Evolutionary conservation across 208 protist genomes (phyloP), one percentile per base, ranked within the genome.

Genomic region (Vickermania spadyakhi): DNA sequence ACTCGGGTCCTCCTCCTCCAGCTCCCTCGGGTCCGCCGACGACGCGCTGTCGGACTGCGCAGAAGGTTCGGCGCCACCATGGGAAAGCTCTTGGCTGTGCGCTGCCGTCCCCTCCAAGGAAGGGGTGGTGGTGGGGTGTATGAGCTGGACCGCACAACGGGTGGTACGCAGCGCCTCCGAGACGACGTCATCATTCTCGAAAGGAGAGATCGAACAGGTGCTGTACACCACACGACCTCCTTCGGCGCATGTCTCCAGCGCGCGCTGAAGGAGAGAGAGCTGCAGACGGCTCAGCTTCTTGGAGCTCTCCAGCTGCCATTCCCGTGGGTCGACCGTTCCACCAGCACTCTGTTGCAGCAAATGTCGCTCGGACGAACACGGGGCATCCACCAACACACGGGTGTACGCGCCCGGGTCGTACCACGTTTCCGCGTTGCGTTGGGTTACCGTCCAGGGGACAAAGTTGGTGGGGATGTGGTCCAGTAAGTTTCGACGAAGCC

Each of bases 361-460:
- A 29, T 94, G 93, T 26, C 93, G 90, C 70, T 98, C 93, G 4
- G 81, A 91, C 18, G 73, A 88, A 76, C 96, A 98, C 23, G 91
- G 92, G 31, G 92, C 91, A 55, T 98, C 94, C 45, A 91, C 77
- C 1, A 98, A 70, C 28, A 98, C 79, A 14, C 82, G 74, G 41
- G 79, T 73, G 72, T 80, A 96, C 26, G 70, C 63, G 1, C 58
- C 69, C 1, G 84, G 83, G 63, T 70, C 65, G 61, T 84, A 72
- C 75, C 79, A 94, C 41, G 72, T 86, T 59, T 75, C 66, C 25
- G 81, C 80, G 36, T 92, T 75, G 41, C 84, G 82, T 70, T 89
- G 75, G 30, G 73, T 85, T 25, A 89, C 64, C 3, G 60, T 59
- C 56, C 79, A 77, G 41, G 71, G 74, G 0, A 86, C 70, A 56